phyloP scores from a whole-genome alignment of 139 green algal genomes.

The Monoraphidium neglectum region DNA sequence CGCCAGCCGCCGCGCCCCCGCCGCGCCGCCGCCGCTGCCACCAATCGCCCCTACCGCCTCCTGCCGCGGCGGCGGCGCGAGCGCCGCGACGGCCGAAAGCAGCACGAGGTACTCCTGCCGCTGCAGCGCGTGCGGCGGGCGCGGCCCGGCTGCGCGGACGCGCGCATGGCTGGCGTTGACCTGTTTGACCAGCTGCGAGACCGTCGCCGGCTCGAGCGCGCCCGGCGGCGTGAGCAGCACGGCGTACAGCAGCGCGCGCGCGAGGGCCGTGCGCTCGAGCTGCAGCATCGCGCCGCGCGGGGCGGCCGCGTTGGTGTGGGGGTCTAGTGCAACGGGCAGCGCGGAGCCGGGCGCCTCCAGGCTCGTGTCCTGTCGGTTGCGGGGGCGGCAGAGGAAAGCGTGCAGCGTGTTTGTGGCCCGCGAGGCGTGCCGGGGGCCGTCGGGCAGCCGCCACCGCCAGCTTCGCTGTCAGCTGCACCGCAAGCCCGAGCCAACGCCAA shows the following conservation, averaged over 20 bases:
- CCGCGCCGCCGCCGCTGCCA: neutral
- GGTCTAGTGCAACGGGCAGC: too few relatives aligned
- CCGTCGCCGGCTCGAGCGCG: constrained; percentile 31
- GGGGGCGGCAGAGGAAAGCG: too few relatives aligned
- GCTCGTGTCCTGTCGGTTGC: neutral
- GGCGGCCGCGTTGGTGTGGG: constrained; percentile 13
- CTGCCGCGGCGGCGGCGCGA: neutral
- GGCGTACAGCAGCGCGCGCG: constrained; percentile 66
- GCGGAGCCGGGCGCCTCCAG: too few relatives aligned
- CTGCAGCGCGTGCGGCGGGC: neutral
- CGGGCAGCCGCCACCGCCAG: too few relatives aligned
- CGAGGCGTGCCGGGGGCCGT: too few relatives aligned
- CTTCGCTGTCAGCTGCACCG: too few relatives aligned
- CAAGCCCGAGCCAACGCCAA: too few relatives aligned
- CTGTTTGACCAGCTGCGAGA: constrained; percentile 54
- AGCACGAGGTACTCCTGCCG: neutral
- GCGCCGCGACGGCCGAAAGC: neutral
- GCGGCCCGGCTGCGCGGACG: neutral
- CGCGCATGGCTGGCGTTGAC: constrained; percentile 15
- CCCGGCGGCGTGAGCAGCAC: constrained; percentile 47
- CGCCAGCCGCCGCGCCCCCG: neutral
- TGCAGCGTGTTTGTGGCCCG: too few relatives aligned
- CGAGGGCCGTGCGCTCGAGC: constrained; percentile 52
- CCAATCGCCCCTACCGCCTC: neutral
- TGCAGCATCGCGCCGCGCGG: constrained; percentile 34